Conservation (phyloP, 2,329 filamentous ascomycete genomes). For the Drechslera avenae region DNA sequence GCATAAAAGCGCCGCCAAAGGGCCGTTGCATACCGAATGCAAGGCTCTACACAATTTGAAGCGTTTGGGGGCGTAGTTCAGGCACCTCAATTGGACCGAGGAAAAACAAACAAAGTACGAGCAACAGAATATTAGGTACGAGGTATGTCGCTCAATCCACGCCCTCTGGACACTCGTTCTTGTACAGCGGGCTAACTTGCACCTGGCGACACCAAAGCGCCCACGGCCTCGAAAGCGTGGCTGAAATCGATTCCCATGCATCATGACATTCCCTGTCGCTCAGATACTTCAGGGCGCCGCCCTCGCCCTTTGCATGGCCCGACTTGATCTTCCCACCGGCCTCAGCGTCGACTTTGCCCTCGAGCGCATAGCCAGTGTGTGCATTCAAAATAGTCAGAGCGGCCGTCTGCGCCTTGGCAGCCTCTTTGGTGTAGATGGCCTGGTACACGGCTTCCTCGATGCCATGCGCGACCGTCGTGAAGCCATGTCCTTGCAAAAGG, state of each 20-base stretch:
- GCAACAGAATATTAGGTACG: neutral
- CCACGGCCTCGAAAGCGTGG: slow-evolving; percentile 49
- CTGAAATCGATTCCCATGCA: slow-evolving; percentile 46
- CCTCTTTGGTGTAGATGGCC: slow-evolving; percentile 50
- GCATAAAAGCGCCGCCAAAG: too few species aligned
- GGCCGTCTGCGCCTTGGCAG: slow-evolving; percentile 50
- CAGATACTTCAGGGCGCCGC: slow-evolving; percentile 51
- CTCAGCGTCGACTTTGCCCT: slow-evolving; percentile 49
- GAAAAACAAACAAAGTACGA: neutral
- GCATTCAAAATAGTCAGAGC: slow-evolving; percentile 45
- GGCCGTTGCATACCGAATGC: too few species aligned
- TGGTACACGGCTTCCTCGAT: slow-evolving; percentile 55
- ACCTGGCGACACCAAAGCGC: slow-evolving; percentile 52
- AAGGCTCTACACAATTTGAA: too few species aligned
- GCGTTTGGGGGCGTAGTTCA: too few species aligned
- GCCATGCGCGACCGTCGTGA: slow-evolving; percentile 49
- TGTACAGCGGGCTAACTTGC: slow-evolving; percentile 47
- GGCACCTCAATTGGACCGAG: too few species aligned
- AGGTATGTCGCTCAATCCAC: slow-evolving; percentile 28
- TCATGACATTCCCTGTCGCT: slow-evolving; percentile 51
- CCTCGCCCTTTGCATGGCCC: slow-evolving; percentile 49
- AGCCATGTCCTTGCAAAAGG: slow-evolving; percentile 54
- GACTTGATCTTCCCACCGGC: slow-evolving; percentile 49
- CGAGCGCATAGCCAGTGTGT: slow-evolving; percentile 43
- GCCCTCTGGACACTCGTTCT: slow-evolving; percentile 45